Conservation (phyloP, 1,139 yeast genomes). For the Martiniozyma asiatica region DNA sequence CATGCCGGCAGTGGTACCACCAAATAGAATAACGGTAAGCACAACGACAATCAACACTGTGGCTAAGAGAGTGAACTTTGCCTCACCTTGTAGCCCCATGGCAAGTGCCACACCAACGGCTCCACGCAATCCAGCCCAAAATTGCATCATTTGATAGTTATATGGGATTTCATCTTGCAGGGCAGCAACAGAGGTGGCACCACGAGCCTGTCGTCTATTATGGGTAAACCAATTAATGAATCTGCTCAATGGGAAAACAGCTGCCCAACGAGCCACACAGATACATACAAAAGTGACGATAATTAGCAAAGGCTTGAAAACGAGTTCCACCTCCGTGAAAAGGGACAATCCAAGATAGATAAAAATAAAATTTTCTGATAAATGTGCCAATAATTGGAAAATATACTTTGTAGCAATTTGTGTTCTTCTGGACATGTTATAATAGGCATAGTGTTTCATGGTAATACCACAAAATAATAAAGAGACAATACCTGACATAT, state of each 20-base stretch:
- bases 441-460: slow-evolving; percentile 91
- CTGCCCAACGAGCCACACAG: slow-evolving; percentile 93
- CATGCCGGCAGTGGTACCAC: slow-evolving; percentile 98
- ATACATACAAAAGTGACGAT: slow-evolving; percentile 83
- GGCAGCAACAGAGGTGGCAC: slow-evolving; percentile 28
- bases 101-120: slow-evolving; percentile 99
- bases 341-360: slow-evolving; percentile 88
- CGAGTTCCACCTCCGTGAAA: slow-evolving; percentile 91
- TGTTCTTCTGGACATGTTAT: slow-evolving; percentile 92
- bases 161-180: slow-evolving; percentile 88
- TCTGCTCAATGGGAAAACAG: slow-evolving; percentile 87
- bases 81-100: slow-evolving; percentile 93
- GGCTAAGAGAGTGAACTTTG: slow-evolving; percentile 78
- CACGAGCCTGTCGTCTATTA: slow-evolving; percentile 33
- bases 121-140: slow-evolving; percentile 98
- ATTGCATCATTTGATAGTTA: slow-evolving; percentile 96
- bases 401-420: slow-evolving; percentile 94
- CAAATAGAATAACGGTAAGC: slow-evolving; percentile 87
- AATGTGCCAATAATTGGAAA: slow-evolving; percentile 85
- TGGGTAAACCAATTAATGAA: slow-evolving; percentile 71
- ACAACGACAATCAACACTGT: slow-evolving; percentile 96
- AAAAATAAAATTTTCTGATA: slow-evolving; percentile 93
- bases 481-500: slow-evolving; percentile 97
- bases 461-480: slow-evolving; percentile 93
- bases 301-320: slow-evolving; percentile 84